Conservation (phyloP, 2,329 filamentous ascomycete species). For the Penicillium sp. region DNA sequence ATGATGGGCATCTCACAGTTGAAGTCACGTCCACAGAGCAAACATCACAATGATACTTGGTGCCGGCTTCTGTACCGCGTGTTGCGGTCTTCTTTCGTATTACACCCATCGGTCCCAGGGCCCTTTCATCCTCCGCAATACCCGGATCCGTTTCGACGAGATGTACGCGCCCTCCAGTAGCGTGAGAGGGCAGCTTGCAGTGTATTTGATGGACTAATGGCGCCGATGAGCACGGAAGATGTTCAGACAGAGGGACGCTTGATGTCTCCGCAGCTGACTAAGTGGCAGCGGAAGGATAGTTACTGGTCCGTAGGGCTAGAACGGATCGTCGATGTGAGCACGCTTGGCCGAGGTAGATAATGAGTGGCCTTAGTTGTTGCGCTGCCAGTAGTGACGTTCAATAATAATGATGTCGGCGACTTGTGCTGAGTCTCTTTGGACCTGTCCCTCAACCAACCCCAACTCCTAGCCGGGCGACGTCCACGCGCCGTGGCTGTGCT, state of each 20-base stretch:
- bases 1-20: conserved; percentile 63
- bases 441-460: conserved; percentile 1
- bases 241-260: conserved; percentile 23
- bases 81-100: conserved; percentile 94
- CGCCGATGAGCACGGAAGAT: conserved; percentile 12
- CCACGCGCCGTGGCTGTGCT: conserved; percentile 14
- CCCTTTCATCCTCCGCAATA: conserved; percentile 46
- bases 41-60: conserved; percentile 96
- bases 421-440: background rate
- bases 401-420: background rate
- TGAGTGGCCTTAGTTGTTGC: background rate
- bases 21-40: conserved; percentile 97
- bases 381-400: background rate
- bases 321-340: background rate
- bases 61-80: conserved; percentile 81
- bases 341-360: background rate
- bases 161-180: conserved; percentile 34
- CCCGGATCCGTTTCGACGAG: conserved; percentile 40
- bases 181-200: conserved; percentile 31
- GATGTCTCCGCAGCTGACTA: conserved; percentile 26
- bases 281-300: conserved; percentile 10
- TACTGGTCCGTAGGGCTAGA: conserved; percentile 9
- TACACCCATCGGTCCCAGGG: conserved; percentile 72
- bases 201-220: conserved; percentile 9
- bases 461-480: conserved; percentile 7